A percentile compares a stretch with the other conserved stretches of the same genome.
These are phyloP conservation scores for Crepidotus sp. DNA, from an alignment of 1,284 basidiomycete species.

Conservation along the genomic window DNA sequence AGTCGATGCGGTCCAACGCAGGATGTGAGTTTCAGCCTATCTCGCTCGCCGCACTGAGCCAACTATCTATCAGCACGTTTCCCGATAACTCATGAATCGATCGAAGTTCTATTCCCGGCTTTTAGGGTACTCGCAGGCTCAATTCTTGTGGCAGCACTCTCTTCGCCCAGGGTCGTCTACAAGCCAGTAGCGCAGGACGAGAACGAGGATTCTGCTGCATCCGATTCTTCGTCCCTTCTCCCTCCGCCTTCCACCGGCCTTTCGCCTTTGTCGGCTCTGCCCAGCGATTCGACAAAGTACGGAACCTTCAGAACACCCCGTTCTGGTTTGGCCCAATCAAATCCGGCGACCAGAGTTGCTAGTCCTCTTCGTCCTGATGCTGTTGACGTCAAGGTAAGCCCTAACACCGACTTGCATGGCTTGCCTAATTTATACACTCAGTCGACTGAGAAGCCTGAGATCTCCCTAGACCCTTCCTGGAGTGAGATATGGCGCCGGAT, in stretches of 20 bases:
- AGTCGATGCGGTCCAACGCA: constrained; percentile 32
- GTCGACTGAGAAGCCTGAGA: constrained; percentile 31
- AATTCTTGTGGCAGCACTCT: constrained; percentile 47
- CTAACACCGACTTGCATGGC: not conserved
- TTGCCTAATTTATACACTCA: constrained; percentile 1
- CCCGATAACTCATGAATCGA: constrained; percentile 12
- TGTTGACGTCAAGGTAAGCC: constrained; percentile 32
- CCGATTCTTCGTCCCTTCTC: constrained; percentile 45
- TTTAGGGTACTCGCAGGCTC: constrained; percentile 57
- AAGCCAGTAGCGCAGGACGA: constrained; percentile 37
- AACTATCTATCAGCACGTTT: constrained; percentile 12
- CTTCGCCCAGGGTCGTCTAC: constrained; percentile 51
- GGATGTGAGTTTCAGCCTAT: constrained; percentile 32
- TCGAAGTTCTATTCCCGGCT: constrained; percentile 48
- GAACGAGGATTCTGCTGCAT: constrained; percentile 33
- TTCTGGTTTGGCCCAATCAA: constrained; percentile 42
- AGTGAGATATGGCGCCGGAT: constrained; percentile 51
- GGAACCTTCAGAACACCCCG: constrained; percentile 58
- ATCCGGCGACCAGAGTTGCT: constrained; percentile 48
- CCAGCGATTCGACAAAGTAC: constrained; percentile 51
- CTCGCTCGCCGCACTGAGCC: constrained; percentile 1
- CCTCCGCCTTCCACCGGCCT: constrained; percentile 41
- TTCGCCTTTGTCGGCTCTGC: constrained; percentile 33
- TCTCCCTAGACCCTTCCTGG: constrained; percentile 60
- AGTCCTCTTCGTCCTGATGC: constrained; percentile 51